These are phyloP conservation scores for Hypsizygus marmoreus DNA, from an alignment of 768 basidiomycete species.

Conservation along the genomic window DNA sequence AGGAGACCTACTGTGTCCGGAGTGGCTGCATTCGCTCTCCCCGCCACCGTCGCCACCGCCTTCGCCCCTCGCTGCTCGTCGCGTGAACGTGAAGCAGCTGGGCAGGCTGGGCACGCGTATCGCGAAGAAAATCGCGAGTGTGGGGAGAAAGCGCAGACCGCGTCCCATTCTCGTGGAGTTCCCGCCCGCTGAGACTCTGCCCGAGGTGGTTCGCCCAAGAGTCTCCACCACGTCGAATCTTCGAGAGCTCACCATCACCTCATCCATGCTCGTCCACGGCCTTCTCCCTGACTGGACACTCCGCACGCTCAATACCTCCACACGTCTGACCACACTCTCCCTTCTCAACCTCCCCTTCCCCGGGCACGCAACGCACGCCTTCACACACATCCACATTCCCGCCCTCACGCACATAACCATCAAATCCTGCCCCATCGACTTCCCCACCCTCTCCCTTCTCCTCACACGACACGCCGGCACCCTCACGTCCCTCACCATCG, in stretches of 20 bases:
- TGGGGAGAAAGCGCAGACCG: no score
- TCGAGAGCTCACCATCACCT: not conserved
- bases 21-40: not conserved
- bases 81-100: not conserved
- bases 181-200: no score
- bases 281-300: slow-evolving; percentile 1
- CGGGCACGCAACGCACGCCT: not conserved
- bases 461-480: slow-evolving; percentile 1
- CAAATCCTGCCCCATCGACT: not conserved
- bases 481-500: not conserved
- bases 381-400: not conserved
- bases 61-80: not conserved
- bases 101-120: not conserved
- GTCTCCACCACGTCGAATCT: not conserved
- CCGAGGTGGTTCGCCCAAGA: no score
- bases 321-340: not conserved
- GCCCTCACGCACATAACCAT: not conserved
- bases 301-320: not conserved
- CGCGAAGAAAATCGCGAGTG: not conserved
- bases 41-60: not conserved
- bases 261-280: slow-evolving; percentile 3
- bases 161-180: no score
- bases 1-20: not conserved
- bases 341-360: slow-evolving; percentile 2
- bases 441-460: not conserved